Conservation (phyloP, 83 land plant species). For the Picea abies region DNA sequence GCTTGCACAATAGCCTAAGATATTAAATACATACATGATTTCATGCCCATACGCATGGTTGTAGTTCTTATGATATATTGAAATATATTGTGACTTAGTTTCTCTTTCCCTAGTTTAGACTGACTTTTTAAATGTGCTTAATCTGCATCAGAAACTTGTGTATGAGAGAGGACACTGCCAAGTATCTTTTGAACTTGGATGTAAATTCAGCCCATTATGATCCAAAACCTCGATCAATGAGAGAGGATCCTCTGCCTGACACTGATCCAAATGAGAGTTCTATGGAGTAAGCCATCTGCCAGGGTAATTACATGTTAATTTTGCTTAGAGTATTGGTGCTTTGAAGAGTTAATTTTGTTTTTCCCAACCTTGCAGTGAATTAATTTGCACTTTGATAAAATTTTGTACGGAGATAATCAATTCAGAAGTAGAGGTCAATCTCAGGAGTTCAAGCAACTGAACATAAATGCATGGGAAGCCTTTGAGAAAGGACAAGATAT, state of each 20-base stretch:
- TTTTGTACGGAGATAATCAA: slow-evolving; percentile 46
- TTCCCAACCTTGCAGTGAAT: neutral
- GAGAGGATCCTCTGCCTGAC: slow-evolving; percentile 98
- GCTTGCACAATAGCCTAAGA: no score
- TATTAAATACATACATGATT: no score
- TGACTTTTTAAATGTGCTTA: slow-evolving; percentile 7
- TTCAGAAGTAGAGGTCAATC: slow-evolving; percentile 45
- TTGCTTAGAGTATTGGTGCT: slow-evolving; percentile 6
- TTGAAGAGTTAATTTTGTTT: neutral
- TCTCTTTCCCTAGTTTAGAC: neutral
- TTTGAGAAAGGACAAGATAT: slow-evolving; percentile 58
- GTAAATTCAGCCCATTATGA: slow-evolving; percentile 95
- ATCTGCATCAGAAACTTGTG: slow-evolving; percentile 70
- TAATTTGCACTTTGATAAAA: neutral
- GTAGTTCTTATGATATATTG: no score
- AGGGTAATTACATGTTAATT: neutral
- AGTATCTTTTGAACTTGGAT: slow-evolving; percentile 92
- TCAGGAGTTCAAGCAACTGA: slow-evolving; percentile 53
- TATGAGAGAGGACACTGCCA: slow-evolving; percentile 98
- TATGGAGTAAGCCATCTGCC: slow-evolving; percentile 50
- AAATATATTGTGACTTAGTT: neutral
- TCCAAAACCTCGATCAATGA: slow-evolving; percentile 96
- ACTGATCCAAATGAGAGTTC: slow-evolving; percentile 97
- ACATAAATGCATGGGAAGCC: slow-evolving; percentile 58
- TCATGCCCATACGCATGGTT: no score